Evolutionary conservation across 169 alveolate genomes (phyloP).

Genomic region (Plasmodium gaboni): DNA sequence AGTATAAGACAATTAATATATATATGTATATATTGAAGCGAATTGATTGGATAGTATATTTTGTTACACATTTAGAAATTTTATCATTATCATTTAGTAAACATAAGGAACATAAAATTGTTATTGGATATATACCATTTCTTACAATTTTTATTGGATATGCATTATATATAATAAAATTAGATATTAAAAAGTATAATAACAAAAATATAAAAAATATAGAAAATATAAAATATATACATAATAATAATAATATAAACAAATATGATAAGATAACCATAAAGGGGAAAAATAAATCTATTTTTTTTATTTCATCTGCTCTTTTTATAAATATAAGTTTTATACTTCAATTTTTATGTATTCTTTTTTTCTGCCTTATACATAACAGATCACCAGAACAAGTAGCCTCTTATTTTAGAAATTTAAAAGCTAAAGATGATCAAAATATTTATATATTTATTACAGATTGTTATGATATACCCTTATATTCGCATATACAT

Average conservation of each 20-base stretch:
- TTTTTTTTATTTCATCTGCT: not conserved
- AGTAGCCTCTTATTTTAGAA: slow-evolving; percentile 43
- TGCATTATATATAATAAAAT: slow-evolving; percentile 1
- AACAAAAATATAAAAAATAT: not conserved
- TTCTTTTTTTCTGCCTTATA: slow-evolving; percentile 52
- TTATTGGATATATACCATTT: slow-evolving; percentile 51
- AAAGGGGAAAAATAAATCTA: slow-evolving; percentile 8
- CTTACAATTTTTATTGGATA: slow-evolving; percentile 17
- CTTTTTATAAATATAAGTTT: slow-evolving; percentile 25
- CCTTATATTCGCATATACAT: slow-evolving; percentile 78
- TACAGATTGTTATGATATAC: slow-evolving; percentile 77
- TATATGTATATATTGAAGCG: not conserved
- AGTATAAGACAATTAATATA: slow-evolving; percentile 5
- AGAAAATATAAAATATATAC: not conserved
- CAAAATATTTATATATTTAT: slow-evolving; percentile 69
- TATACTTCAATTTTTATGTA: slow-evolving; percentile 62
- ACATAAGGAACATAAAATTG: slow-evolving; percentile 58
- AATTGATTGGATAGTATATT: slow-evolving; percentile 29
- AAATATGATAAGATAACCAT: not conserved
- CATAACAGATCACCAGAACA: slow-evolving; percentile 75
- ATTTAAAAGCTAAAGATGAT: slow-evolving; percentile 18
- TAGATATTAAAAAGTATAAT: not conserved
- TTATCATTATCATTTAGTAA: slow-evolving; percentile 42
- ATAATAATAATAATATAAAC: not conserved
- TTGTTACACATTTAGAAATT: slow-evolving; percentile 46